Base-by-base conservation (phyloP, 2,329 filamentous ascomycete genomes). In the Colletotrichum godetiae region DNA sequence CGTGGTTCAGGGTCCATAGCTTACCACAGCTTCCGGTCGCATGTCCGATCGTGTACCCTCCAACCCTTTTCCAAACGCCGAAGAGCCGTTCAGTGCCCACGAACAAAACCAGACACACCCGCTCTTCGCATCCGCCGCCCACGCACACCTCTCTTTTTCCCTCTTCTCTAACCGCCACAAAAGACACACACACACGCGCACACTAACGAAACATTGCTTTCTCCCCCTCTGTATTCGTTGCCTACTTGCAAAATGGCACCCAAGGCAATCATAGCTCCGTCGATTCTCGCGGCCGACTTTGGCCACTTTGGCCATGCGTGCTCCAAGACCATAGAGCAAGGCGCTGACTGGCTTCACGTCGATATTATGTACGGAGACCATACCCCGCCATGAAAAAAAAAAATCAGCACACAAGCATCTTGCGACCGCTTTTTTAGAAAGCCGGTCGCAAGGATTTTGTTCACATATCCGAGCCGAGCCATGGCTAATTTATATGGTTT, bases 221-320 rank as follows among this genome's bases (percentile, higher is more conserved):
- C 49, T 37, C 31, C n/a, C 31, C 52, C 13, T 15, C 33, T 29
- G n/a, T 33, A 27, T 35, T n/a, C 37, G 35, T 35, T 46, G 31
- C 33, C 46, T 29, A n/a, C 49, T 31, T 31, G 46, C 55, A 74
- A 58, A 76, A 98, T 98, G 96, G 88, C 94, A 70, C 97, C 96
- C 29, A 91, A 92, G 75, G 94, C 97, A 60, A 98, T 99, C 83
- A 98, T 99, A 79, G 96, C 96, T 19, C 97, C 97, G 35, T 98
- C 96, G n/a, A 98, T 99, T 79, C 92, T 99, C 74, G 97, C 95
- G 80, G 96, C 96, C 77, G 96, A 99, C 88, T 99, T 99, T 85
- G 95, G 92, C 80, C 89, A 93, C 76, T 90, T 99, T 71, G 95
- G 96, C 78, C 90, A 91, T 79, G 96, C 95, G 83, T 99, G 97